Conservation (phyloP, 768 basidiomycete species). For the Amanita muscaria region DNA sequence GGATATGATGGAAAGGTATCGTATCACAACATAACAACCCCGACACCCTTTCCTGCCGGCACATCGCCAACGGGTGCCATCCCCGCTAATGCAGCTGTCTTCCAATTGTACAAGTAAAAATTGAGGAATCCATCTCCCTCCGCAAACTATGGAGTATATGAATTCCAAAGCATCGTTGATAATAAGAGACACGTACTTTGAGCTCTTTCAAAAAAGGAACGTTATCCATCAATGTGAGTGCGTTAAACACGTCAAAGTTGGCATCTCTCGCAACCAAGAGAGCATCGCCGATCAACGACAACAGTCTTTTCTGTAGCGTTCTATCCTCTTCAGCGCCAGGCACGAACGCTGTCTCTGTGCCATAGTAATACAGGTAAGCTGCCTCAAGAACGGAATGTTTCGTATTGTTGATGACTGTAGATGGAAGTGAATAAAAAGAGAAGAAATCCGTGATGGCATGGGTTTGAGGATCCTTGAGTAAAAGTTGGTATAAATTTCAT, state of each 20-base stretch:
- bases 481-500: neutral
- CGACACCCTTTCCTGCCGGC: constrained; percentile 72
- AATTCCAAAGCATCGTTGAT: neutral
- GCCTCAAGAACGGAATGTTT: constrained; percentile 76
- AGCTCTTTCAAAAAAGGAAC: constrained; percentile 70
- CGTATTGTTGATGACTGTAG: constrained; percentile 75
- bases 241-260: constrained; percentile 95
- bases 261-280: constrained; percentile 73
- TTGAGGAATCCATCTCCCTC: constrained; percentile 85
- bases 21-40: constrained; percentile 84
- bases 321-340: constrained; percentile 53
- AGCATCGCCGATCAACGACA: constrained; percentile 69
- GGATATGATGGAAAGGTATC: constrained; percentile 3
- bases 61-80: constrained; percentile 40
- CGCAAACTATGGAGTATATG: constrained; percentile 59
- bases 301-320: constrained; percentile 59
- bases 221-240: constrained; percentile 93
- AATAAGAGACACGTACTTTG: constrained; percentile 43
- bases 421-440: constrained; percentile 95
- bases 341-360: constrained; percentile 64
- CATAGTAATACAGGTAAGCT: constrained; percentile 95
- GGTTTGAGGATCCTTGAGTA: constrained; percentile 63
- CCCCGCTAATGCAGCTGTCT: constrained; percentile 73
- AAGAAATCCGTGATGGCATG: constrained; percentile 90
- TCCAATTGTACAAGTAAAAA: constrained; percentile 94